These are phyloP conservation scores for Aureobasidium leucospermi DNA, from an alignment of 2,329 filamentous ascomycete species.

Conservation along the genomic window DNA sequence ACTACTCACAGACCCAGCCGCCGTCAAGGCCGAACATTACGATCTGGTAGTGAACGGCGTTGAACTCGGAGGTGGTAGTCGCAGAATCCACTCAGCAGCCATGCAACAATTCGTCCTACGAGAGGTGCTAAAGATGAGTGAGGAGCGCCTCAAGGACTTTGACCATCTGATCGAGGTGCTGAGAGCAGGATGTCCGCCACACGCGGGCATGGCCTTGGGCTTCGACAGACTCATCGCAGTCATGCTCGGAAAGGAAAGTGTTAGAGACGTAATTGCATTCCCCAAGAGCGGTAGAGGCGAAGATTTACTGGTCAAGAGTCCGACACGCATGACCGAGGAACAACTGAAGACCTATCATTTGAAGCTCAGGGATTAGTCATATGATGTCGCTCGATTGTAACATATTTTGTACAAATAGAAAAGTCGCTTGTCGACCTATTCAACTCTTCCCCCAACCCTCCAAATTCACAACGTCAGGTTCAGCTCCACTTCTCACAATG, in stretches of 20 bases:
- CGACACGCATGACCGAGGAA: constrained; percentile 57
- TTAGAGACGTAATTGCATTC: constrained; percentile 93
- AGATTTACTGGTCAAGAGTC: constrained; percentile 74
- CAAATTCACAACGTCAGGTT: constrained; percentile 56
- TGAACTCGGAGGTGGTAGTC: constrained; percentile 86
- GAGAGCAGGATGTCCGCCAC: constrained; percentile 80
- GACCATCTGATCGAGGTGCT: constrained; percentile 77
- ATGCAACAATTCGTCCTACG: constrained; percentile 81
- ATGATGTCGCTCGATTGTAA: not conserved
- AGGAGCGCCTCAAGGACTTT: constrained; percentile 70
- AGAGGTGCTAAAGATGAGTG: constrained; percentile 71
- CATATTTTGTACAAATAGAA: not conserved
- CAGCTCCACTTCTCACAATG: constrained; percentile 54
- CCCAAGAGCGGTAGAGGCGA: constrained; percentile 89
- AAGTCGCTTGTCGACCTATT: not conserved
- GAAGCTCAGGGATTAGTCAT: constrained; percentile 19
- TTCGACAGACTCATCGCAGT: constrained; percentile 82
- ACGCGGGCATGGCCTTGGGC: constrained; percentile 86
- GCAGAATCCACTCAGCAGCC: constrained; percentile 78
- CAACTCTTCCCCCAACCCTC: constrained; percentile 49
- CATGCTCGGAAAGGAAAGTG: constrained; percentile 66
- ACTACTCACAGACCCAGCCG: constrained; percentile 63
- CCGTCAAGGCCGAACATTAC: constrained; percentile 79
- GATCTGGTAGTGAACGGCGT: constrained; percentile 94
- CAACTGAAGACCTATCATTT: constrained; percentile 55